Evolutionary conservation across 2,329 filamentous ascomycete genomes (phyloP).

Genomic region (Chaetomiaceae sp.): DNA sequence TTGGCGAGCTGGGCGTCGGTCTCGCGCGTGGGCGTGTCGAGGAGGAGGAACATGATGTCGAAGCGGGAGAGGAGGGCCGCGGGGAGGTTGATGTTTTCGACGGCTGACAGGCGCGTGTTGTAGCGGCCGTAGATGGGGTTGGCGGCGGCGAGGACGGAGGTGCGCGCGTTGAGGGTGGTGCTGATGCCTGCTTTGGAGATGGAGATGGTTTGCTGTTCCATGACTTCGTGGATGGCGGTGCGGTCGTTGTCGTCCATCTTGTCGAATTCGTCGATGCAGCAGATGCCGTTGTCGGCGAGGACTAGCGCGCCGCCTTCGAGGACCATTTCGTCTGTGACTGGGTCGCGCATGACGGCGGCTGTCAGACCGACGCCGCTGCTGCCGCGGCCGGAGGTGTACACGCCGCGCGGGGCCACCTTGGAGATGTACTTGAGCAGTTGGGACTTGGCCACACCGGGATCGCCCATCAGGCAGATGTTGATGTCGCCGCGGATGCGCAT

Average conservation of each 20-base stretch:
- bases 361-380: conserved; percentile 79
- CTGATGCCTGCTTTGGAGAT: conserved; percentile 72
- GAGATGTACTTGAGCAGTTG: conserved; percentile 97
- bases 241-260: conserved; percentile 85
- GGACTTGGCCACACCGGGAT: conserved; percentile 98
- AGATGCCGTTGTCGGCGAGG: conserved; percentile 77
- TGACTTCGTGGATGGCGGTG: conserved; percentile 81
- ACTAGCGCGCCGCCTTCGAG: conserved; percentile 77
- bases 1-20: conserved; percentile 88
- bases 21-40: conserved; percentile 88
- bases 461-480: conserved; percentile 98
- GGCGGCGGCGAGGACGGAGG: conserved; percentile 90
- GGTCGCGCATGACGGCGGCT: conserved; percentile 78
- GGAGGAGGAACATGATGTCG: conserved; percentile 92
- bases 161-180: conserved; percentile 86
- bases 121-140: conserved; percentile 98
- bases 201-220: conserved; percentile 84
- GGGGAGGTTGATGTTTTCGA: conserved; percentile 99
- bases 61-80: conserved; percentile 95
- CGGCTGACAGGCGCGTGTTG: conserved; percentile 93
- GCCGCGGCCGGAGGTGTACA: conserved; percentile 77
- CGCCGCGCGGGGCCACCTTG: conserved; percentile 90
- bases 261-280: conserved; percentile 84
- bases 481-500: conserved; percentile 99
- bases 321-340: conserved; percentile 80